phyloP scores from a whole-genome alignment of 2,329 filamentous ascomycete genomes.

The Aphanocladium album region DNA sequence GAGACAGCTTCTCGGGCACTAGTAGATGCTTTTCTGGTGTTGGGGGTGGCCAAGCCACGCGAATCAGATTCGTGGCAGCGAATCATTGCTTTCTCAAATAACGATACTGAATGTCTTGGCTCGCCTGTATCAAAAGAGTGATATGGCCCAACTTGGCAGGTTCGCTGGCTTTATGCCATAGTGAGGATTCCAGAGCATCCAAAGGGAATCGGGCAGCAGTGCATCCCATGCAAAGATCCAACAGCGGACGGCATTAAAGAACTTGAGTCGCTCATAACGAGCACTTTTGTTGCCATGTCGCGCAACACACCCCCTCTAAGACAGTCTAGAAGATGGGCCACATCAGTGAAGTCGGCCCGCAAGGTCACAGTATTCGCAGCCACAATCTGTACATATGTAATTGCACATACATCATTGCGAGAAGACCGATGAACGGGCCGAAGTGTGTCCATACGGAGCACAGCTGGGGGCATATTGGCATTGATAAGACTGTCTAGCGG shows the following conservation, averaged over 20 bases:
- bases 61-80: neutral
- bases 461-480: neutral
- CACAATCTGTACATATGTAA: slow-evolving; percentile 6
- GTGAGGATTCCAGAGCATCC: neutral
- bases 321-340: neutral
- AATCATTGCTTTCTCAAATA: neutral
- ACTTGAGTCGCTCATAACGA: neutral
- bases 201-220: no score
- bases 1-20: neutral
- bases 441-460: neutral
- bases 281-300: neutral
- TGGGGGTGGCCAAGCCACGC: neutral
- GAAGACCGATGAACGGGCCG: neutral
- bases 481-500: neutral
- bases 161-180: neutral
- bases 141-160: neutral
- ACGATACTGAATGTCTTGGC: neutral
- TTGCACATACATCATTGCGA: neutral
- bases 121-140: no score
- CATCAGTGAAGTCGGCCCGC: slow-evolving; percentile 2
- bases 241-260: neutral
- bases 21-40: neutral
- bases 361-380: neutral
- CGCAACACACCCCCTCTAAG: neutral
- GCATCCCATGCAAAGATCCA: neutral